These are phyloP conservation scores for Colletotrichum endophyticum DNA, from an alignment of 2,329 filamentous ascomycete species.

Conservation along the genomic window DNA sequence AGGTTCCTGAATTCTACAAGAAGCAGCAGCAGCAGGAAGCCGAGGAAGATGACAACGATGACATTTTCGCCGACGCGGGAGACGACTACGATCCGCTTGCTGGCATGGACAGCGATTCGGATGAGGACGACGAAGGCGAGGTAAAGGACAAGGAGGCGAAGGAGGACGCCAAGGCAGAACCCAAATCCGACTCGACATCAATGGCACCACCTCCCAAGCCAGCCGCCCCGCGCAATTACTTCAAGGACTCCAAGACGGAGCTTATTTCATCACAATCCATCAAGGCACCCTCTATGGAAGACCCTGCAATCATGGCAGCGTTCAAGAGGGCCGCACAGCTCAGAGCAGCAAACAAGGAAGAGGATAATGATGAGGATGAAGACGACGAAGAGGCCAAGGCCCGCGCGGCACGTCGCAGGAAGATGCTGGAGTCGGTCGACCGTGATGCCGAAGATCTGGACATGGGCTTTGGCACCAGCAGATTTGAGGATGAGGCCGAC, in stretches of 20 bases:
- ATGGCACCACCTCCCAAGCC: conserved; percentile 55
- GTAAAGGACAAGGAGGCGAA: conserved; percentile 29
- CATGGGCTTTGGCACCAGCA: conserved; percentile 88
- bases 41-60: conserved; percentile 60
- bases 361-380: conserved; percentile 41
- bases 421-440: conserved; percentile 75
- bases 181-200: conserved; percentile 24
- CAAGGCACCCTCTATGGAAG: conserved; percentile 64
- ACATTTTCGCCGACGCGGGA: conserved; percentile 71
- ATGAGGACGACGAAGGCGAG: conserved; percentile 45
- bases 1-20: conserved; percentile 64
- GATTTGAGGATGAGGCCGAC: conserved; percentile 88
- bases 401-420: conserved; percentile 72
- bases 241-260: conserved; percentile 61
- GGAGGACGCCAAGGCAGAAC: conserved; percentile 22
- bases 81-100: conserved; percentile 73
- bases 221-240: conserved; percentile 61
- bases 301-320: conserved; percentile 82
- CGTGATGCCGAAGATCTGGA: conserved; percentile 92
- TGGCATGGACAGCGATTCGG: conserved; percentile 52
- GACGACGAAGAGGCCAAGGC: conserved; percentile 53
- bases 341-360: conserved; percentile 38
- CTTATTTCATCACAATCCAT: conserved; percentile 58
- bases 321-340: conserved; percentile 83
- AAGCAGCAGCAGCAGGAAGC: conserved; percentile 51